These are phyloP conservation scores for Nitzschia sp. DNA, from an alignment of 108 stramenopile genomes.

Conservation along the genomic window DNA sequence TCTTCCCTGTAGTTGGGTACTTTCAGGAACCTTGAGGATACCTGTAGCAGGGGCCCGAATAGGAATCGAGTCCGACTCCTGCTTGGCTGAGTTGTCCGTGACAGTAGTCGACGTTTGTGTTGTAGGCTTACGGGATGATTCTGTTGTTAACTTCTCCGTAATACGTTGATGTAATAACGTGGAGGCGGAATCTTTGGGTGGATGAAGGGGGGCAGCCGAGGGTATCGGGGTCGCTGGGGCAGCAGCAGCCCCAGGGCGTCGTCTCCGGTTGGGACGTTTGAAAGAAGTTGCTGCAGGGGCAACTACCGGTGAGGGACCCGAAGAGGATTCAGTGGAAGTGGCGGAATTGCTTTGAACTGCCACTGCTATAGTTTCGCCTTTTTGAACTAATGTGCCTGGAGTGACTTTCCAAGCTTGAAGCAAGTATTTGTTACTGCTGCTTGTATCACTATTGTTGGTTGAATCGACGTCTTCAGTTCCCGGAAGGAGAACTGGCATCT, in stretches of 20 bases:
- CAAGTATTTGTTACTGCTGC: not conserved
- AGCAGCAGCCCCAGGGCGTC: constrained; percentile 10
- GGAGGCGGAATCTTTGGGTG: not conserved
- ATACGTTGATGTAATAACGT: constrained; percentile 8
- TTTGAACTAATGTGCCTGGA: constrained; percentile 24
- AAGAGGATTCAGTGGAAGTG: not conserved
- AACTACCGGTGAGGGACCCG: not conserved
- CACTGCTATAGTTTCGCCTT: constrained; percentile 40
- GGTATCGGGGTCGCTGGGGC: not conserved
- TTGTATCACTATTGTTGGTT: too few relatives aligned
- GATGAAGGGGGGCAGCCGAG: not conserved
- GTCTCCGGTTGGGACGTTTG: constrained; percentile 37
- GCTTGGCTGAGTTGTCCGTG: too few relatives aligned
- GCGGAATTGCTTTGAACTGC: constrained; percentile 14
- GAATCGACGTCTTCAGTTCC: too few relatives aligned
- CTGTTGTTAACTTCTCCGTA: constrained; percentile 1
- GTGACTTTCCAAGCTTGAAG: constrained; percentile 31
- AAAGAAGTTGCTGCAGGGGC: constrained; percentile 13
- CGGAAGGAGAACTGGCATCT: too few relatives aligned
- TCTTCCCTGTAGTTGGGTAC: not conserved
- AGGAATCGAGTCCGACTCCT: not conserved
- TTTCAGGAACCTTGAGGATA: constrained; percentile 10
- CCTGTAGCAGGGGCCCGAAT: constrained; percentile 35
- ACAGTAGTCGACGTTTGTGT: too few relatives aligned
- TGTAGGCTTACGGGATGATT: not conserved